Base-by-base conservation (phyloP, 495 filamentous ascomycete genomes). In the Penicillium salamii region DNA sequence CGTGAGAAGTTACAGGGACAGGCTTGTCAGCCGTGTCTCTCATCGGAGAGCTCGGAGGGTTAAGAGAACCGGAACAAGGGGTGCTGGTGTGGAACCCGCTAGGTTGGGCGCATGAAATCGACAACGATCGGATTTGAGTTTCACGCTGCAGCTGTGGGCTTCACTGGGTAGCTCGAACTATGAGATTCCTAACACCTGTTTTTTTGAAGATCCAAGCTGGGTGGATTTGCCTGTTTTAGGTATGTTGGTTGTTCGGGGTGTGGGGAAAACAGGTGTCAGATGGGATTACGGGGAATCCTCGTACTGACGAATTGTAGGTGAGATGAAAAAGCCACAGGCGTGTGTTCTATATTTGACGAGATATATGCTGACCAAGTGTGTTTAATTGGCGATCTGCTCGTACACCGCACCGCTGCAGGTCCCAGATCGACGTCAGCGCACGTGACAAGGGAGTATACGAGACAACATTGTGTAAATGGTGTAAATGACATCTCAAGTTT, bases 1-100 rank as follows among this genome's bases (percentile, higher is more conserved):
- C 72, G 39, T 72, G 42, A 12, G 32, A 17, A 14, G 28, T 3
- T 15, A 9, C 3, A 17, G 28, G 4, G 8, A 5, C 4, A 32
- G 17, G 18, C 26, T 39, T 38, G 18, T 9, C 24, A 1, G 13
- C 33, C 12, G 20, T 6, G 3, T 23, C 24, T 33, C 46, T 7
- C 36, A 48, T 48, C 8, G 7, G 18, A 29, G 34, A 13, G 17
- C 15, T 32, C 7, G 29, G 12, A 32, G 12, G 29, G 3, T 18
- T 17, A 11, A 8, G 23, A 26, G 23, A 8, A 26, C 12, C 9
- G 34, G 19, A 23, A 15, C 11, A 29, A 32, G 28, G n/a, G 11
- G 26, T 3, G 17, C 37, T 33, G 28, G 17, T 23, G 17, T 45
- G 12, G 8, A 11, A 45, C n/a, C 42, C 2, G 20, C 31, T 13